Evolutionary conservation across 2,329 filamentous ascomycete genomes (phyloP).

Genomic region (Colletotrichum spaethianum): DNA sequence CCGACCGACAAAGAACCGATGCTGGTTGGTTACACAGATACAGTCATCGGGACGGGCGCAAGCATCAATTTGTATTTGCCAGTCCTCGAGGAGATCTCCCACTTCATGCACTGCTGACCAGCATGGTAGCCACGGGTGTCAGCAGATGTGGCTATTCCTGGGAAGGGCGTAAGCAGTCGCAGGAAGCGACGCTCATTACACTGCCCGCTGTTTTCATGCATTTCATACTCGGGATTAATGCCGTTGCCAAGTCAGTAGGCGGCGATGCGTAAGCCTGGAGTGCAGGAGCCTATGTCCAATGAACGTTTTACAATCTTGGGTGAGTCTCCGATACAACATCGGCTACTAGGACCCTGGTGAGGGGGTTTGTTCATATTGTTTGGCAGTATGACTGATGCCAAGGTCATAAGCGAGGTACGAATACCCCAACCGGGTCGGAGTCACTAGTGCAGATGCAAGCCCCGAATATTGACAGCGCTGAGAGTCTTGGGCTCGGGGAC

Average conservation of each 20-base stretch:
- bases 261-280: background rate
- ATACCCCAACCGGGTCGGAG: background rate
- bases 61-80: slow-evolving; percentile 15
- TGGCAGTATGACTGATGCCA: background rate
- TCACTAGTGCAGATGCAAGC: background rate
- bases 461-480: background rate
- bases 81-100: no score
- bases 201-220: slow-evolving; percentile 1
- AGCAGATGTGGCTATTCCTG: background rate
- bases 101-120: no score
- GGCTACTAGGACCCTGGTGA: background rate
- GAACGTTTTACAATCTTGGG: no score
- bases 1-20: background rate
- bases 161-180: background rate
- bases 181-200: background rate
- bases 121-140: background rate
- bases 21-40: background rate
- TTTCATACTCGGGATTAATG: background rate
- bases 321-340: no score
- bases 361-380: background rate
- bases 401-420: background rate
- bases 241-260: background rate
- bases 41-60: background rate
- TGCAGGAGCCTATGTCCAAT: no score
- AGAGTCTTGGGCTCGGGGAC: background rate